Evolutionary conservation across 441 rosid species (phyloP), one percentile per base, ranked within the genome.

Genomic region (Croton setiger): DNA sequence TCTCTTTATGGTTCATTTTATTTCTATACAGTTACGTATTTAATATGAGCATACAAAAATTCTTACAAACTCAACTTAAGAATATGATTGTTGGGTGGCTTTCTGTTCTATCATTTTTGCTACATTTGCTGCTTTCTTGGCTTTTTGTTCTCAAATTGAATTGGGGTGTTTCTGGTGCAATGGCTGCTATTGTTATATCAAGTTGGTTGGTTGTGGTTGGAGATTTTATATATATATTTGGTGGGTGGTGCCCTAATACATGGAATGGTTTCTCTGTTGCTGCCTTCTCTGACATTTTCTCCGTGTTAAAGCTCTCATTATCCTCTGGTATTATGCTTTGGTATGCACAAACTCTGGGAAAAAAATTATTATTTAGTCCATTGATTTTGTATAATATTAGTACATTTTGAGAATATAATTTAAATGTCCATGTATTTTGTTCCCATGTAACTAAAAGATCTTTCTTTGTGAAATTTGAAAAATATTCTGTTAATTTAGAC

Each of bases 311-410:
- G 84, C 86, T 86, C 59, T 82, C 88, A 1, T 43, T 86, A 31
- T 79, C 90, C n/a, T 81, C 90, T 0, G 88, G 85, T 0, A 55
- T 87, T 21, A 85, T 87, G 91, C 59, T 87, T 33, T 87, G 86
- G 89, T 82, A 70, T 78, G 67, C 64, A 10, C 33, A 6, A n/a
- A n/a, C n/a, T n/a, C n/a, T n/a, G n/a, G n/a, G n/a, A n/a, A n/a
- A n/a, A n/a, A n/a, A n/a, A n/a, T n/a, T n/a, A n/a, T n/a, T n/a
- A n/a, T n/a, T n/a, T n/a, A n/a, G n/a, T n/a, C n/a, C n/a, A n/a
- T n/a, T n/a, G n/a, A n/a, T n/a, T n/a, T n/a, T n/a, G n/a, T n/a
- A n/a, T n/a, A n/a, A n/a, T n/a, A n/a, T n/a, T n/a, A n/a, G n/a
- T n/a, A n/a, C n/a, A n/a, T n/a, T n/a, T n/a, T n/a, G n/a, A n/a